Percentiles rank a stretch among this genome's conserved stretches.
These are phyloP conservation scores for Solanum dulcamara DNA, from an alignment of 257 asterid species.

Conservation along the genomic window DNA sequence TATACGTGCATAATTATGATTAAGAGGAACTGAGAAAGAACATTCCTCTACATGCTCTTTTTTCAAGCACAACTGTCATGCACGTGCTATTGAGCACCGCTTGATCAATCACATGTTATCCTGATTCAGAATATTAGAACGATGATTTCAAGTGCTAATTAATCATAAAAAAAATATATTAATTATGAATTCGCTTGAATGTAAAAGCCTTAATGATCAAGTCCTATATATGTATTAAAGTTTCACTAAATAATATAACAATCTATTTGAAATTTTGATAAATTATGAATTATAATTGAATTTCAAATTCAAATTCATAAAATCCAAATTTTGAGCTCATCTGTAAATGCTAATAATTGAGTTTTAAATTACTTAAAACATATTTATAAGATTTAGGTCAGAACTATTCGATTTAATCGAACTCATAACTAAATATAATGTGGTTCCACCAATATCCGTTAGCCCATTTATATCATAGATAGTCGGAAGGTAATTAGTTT, in stretches of 20 bases:
- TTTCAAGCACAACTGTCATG: neutral
- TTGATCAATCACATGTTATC: neutral
- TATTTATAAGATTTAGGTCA: no score
- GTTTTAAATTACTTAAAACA: no score
- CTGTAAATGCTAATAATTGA: neutral
- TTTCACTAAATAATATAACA: neutral
- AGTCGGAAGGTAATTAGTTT: neutral
- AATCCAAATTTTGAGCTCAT: neutral
- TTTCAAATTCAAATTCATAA: neutral
- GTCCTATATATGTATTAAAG: neutral
- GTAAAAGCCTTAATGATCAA: neutral
- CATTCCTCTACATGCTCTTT: neutral
- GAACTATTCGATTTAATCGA: neutral
- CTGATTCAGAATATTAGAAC: neutral
- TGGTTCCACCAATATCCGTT: neutral
- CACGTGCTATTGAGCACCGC: constrained; percentile 1
- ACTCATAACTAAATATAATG: neutral
- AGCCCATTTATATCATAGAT: neutral
- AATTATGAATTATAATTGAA: no score
- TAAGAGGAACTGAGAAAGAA: constrained; percentile 3
- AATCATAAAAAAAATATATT: neutral
- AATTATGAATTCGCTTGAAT: neutral
- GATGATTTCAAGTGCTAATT: neutral
- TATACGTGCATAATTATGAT: neutral
- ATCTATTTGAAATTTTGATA: no score